Conservation (phyloP, 495 filamentous ascomycete genomes). For the Neurospora terricola region DNA sequence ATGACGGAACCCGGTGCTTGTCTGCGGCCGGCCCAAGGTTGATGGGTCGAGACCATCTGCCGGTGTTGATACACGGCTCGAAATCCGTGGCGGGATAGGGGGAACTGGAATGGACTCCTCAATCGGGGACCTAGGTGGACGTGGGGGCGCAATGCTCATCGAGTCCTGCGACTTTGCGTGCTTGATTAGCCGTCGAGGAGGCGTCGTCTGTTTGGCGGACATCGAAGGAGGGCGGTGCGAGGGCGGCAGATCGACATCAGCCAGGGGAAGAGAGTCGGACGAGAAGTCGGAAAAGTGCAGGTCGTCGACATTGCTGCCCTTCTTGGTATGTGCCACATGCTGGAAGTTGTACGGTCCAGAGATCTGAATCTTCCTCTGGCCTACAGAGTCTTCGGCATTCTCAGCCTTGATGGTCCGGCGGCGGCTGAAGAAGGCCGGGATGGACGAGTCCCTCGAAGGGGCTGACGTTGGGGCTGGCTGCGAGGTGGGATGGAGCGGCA, state of each 20-base stretch:
- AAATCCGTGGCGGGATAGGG: conserved; percentile 33
- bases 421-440: conserved; percentile 33
- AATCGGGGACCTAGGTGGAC: conserved; percentile 37
- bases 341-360: conserved; percentile 85
- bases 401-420: conserved; percentile 27
- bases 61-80: conserved; percentile 35
- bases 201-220: conserved; percentile 11
- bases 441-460: conserved; percentile 27
- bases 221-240: conserved; percentile 13
- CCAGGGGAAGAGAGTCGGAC: conserved; percentile 35
- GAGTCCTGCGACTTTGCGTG: conserved; percentile 39
- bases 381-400: conserved; percentile 13
- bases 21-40: conserved; percentile 28
- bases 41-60: conserved; percentile 31
- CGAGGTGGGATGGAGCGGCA: conserved; percentile 2
- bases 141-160: conserved; percentile 34
- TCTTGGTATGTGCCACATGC: conserved; percentile 69
- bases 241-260: conserved; percentile 16
- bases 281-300: conserved; percentile 56
- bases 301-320: conserved; percentile 54
- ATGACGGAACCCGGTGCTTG: conserved; percentile 30
- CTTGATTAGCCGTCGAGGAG: conserved; percentile 26
- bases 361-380: conserved; percentile 42
- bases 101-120: conserved; percentile 20
- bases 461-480: conserved; percentile 7